A percentile compares a stretch with the other conserved stretches of the same genome.
Evolutionary conservation across 305 asterid genomes (phyloP).

Genomic region (Fraxinus floribunda): DNA sequence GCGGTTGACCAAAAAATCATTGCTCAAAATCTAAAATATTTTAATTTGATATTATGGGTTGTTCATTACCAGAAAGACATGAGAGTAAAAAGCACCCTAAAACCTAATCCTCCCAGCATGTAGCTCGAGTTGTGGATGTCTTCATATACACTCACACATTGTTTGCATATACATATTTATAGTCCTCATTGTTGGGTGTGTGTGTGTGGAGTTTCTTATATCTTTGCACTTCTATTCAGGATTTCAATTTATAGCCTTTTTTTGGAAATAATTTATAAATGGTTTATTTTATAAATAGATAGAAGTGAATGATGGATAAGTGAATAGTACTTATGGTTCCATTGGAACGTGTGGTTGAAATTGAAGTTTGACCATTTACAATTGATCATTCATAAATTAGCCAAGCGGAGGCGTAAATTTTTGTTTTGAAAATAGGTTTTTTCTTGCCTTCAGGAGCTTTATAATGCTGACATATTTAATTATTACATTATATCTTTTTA

Average conservation of each 20-base stretch:
- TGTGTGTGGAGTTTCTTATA: neutral
- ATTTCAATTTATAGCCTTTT: neutral
- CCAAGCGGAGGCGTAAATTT: neutral
- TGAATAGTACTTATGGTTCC: neutral
- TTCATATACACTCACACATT: neutral
- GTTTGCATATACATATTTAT: neutral
- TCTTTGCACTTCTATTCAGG: neutral
- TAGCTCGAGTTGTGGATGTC: neutral
- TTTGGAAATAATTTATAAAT: neutral
- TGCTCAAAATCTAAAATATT: neutral
- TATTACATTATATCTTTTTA: no score
- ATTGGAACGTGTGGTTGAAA: neutral
- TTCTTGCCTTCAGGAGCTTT: neutral
- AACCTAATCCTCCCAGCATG: neutral
- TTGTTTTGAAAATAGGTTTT: neutral
- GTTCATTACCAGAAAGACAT: neutral
- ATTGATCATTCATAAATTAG: neutral
- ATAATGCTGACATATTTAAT: neutral
- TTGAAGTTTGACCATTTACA: neutral
- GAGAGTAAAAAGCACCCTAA: neutral
- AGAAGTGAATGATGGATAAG: no score
- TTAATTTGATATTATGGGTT: neutral
- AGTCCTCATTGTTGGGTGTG: neutral
- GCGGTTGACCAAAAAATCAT: neutral
- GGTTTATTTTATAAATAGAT: no score